phyloP scores from a whole-genome alignment of 2,329 filamentous ascomycete genomes.

The Aspergillus ochraceoroseus region DNA sequence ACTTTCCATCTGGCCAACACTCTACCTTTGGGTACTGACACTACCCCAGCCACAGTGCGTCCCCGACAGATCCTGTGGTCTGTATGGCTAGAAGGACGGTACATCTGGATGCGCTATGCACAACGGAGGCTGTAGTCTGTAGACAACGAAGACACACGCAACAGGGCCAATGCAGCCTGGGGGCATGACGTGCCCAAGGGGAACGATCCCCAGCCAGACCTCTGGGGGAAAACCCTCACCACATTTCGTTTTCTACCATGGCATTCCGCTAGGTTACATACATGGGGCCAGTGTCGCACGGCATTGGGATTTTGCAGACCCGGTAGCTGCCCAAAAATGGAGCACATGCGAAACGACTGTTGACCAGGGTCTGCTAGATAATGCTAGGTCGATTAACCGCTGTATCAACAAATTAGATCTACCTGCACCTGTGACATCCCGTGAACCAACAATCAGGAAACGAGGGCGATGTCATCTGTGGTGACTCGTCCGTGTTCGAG shows the following conservation, averaged over 20 bases:
- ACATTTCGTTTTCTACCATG: too few relatives aligned
- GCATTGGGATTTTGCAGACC: slow-evolving; percentile 22
- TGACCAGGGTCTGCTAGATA: slow-evolving; percentile 21
- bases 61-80: slow-evolving; percentile 4
- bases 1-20: slow-evolving; percentile 11
- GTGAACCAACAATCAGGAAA: slow-evolving; percentile 17
- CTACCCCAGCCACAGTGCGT: slow-evolving; percentile 18
- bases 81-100: slow-evolving; percentile 7
- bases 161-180: slow-evolving; percentile 13
- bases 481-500: slow-evolving; percentile 10
- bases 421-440: slow-evolving; percentile 15
- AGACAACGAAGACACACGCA: slow-evolving; percentile 12
- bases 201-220: too few relatives aligned
- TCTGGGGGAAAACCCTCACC: too few relatives aligned
- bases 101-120: slow-evolving; percentile 6
- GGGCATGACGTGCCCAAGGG: slow-evolving; percentile 21
- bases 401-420: slow-evolving; percentile 18
- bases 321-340: slow-evolving; percentile 26
- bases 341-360: slow-evolving; percentile 16
- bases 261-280: slow-evolving; percentile 15
- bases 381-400: slow-evolving; percentile 15
- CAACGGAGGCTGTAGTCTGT: not conserved
- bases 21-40: slow-evolving; percentile 13
- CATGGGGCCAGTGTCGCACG: slow-evolving; percentile 23
- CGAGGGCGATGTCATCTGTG: slow-evolving; percentile 12